These are phyloP conservation scores for Russula sp. DNA, from an alignment of 768 basidiomycete species.

Conservation along the genomic window DNA sequence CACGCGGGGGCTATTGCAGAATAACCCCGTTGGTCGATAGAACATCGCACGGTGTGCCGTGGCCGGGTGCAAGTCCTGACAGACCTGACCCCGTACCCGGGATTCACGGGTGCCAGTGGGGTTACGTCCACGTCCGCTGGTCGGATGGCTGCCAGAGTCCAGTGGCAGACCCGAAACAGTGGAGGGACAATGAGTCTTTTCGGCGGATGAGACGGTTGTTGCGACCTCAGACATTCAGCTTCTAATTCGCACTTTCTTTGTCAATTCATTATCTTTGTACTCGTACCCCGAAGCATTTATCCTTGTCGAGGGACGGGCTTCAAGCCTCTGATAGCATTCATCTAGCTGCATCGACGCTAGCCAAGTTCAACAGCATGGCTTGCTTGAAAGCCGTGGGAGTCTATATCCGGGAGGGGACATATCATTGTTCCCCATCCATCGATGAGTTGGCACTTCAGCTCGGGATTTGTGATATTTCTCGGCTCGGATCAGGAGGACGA, in stretches of 20 bases:
- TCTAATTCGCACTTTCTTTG: not conserved
- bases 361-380: not conserved
- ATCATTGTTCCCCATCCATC: conserved; percentile 13
- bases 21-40: conserved; percentile 10
- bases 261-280: not conserved
- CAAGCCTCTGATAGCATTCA: not conserved
- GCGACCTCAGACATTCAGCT: not conserved
- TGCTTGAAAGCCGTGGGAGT: not conserved
- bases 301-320: not conserved
- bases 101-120: not conserved
- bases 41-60: conserved; percentile 11
- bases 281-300: not conserved
- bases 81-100: not conserved
- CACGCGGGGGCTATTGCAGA: not conserved
- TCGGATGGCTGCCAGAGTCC: not conserved
- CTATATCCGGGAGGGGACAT: not conserved
- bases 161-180: not conserved
- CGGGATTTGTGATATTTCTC: not conserved
- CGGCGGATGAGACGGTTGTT: not conserved
- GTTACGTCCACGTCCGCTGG: conserved; percentile 13
- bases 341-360: not conserved
- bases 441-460: not conserved
- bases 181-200: not conserved
- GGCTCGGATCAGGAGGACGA: conserved; percentile 2
- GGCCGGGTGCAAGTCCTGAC: not conserved